Evolutionary conservation across 805 yeast species (phyloP).

Genomic region (Metschnikowia chrysomelidarum): DNA sequence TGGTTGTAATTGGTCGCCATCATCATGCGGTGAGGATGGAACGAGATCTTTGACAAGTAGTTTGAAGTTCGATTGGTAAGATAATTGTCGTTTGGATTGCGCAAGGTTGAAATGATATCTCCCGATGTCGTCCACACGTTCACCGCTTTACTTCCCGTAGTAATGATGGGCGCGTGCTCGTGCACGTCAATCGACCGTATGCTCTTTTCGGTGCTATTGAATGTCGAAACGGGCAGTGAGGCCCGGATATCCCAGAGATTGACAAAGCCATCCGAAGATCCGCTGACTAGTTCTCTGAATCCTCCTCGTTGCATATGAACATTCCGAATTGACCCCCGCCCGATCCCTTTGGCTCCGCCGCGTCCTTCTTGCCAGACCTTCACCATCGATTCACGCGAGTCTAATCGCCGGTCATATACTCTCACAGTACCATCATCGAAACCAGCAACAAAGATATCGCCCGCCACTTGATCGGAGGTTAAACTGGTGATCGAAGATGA

Average conservation of each 20-base stretch:
- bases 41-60: conserved; percentile 63
- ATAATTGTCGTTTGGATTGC: conserved; percentile 45
- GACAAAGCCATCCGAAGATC: conserved; percentile 76
- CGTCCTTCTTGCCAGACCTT: conserved; percentile 61
- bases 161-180: conserved; percentile 94
- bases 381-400: conserved; percentile 81
- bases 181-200: conserved; percentile 76
- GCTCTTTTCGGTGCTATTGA: conserved; percentile 52
- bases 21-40: conserved; percentile 96
- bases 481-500: conserved; percentile 83
- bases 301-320: conserved; percentile 98
- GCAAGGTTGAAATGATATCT: conserved; percentile 60
- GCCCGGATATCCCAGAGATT: conserved; percentile 88
- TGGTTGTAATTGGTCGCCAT: conserved; percentile 82
- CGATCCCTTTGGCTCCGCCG: conserved; percentile 24
- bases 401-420: conserved; percentile 86
- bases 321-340: conserved; percentile 61
- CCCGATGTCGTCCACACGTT: conserved; percentile 88
- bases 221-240: conserved; percentile 66
- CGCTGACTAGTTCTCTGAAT: conserved; percentile 81
- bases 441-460: conserved; percentile 86
- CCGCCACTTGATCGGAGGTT: conserved; percentile 95
- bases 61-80: conserved; percentile 45
- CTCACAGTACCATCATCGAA: conserved; percentile 87
- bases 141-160: conserved; percentile 78